phyloP scores from a whole-genome alignment of 495 filamentous ascomycete genomes.

The Penicillium coffeae region DNA sequence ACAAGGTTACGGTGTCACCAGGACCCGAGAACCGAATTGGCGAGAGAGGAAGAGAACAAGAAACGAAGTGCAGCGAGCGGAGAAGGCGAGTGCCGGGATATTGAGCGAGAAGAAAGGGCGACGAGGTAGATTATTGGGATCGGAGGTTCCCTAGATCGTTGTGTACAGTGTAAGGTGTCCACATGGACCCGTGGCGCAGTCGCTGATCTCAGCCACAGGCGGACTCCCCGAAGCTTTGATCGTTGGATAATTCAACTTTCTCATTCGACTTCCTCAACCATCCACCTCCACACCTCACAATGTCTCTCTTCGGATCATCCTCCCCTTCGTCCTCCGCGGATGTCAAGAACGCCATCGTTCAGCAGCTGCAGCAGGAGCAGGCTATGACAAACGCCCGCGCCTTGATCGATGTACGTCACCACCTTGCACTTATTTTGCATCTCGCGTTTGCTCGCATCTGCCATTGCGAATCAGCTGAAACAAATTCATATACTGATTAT shows the following conservation, averaged over 20 bases:
- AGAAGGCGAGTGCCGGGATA: slow-evolving; percentile 11
- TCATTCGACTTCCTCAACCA: background rate
- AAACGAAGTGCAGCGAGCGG: slow-evolving; percentile 11
- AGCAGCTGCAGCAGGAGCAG: slow-evolving; percentile 69
- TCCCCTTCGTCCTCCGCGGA: slow-evolving; percentile 47
- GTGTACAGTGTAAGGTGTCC: background rate
- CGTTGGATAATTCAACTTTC: background rate
- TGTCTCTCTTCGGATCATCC: slow-evolving; percentile 42
- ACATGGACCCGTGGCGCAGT: background rate
- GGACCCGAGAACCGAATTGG: slow-evolving; percentile 22
- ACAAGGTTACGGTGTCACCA: slow-evolving; percentile 24
- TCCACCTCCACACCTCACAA: slow-evolving; percentile 20
- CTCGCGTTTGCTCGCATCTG: background rate
- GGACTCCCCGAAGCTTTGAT: background rate
- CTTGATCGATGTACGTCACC: slow-evolving; percentile 64
- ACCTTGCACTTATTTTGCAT: background rate
- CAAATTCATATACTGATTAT: background rate
- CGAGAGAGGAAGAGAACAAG: slow-evolving; percentile 10
- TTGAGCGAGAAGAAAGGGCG: background rate
- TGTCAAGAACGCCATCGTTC: slow-evolving; percentile 66
- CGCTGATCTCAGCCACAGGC: background rate
- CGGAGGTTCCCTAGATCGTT: background rate
- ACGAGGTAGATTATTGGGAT: background rate
- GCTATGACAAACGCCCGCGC: slow-evolving; percentile 70
- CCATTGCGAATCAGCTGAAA: background rate